Conservation (phyloP, 2,329 filamentous ascomycete species). For the Phialocephala subalpina region DNA sequence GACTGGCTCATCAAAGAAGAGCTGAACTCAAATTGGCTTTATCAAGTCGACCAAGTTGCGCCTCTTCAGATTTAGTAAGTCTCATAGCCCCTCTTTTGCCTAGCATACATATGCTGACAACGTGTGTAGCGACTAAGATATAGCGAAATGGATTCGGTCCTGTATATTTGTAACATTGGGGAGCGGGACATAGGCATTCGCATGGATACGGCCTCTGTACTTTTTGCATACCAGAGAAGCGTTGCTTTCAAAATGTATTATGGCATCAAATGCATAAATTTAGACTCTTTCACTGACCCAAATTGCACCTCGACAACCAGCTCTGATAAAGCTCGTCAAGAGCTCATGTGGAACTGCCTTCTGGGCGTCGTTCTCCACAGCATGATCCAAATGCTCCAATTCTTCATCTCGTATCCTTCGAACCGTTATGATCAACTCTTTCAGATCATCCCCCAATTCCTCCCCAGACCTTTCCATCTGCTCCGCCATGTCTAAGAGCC, state of each 20-base stretch:
- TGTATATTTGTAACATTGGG: conserved; percentile 33
- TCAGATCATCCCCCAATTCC: conserved; percentile 80
- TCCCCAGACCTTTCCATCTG: conserved; percentile 81
- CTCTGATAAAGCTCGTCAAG: conserved; percentile 84
- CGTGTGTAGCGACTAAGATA: conserved; percentile 33
- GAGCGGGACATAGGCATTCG: conserved; percentile 19
- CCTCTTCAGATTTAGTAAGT: conserved; percentile 97
- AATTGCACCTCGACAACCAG: conserved; percentile 92
- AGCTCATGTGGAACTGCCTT: conserved; percentile 90
- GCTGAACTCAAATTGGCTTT: conserved; percentile 93
- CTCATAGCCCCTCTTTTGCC: background rate
- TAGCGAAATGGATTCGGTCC: conserved; percentile 17
- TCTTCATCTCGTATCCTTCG: conserved; percentile 93
- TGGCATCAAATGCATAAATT: conserved; percentile 25
- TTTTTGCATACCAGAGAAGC: conserved; percentile 31
- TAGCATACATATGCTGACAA: conserved; percentile 24
- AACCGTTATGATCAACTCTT: conserved; percentile 74
- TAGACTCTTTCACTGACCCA: conserved; percentile 84
- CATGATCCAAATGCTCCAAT: conserved; percentile 94
- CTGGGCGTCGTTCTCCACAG: conserved; percentile 91
- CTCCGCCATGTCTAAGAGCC: conserved; percentile 80
- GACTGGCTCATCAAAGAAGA: conserved; percentile 95
- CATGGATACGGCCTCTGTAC: conserved; percentile 10
- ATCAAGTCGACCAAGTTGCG: conserved; percentile 94
- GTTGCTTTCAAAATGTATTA: conserved; percentile 30